These are phyloP conservation scores for Rubus idaeus DNA, from an alignment of 306 rosid genomes.

Conservation along the genomic window DNA sequence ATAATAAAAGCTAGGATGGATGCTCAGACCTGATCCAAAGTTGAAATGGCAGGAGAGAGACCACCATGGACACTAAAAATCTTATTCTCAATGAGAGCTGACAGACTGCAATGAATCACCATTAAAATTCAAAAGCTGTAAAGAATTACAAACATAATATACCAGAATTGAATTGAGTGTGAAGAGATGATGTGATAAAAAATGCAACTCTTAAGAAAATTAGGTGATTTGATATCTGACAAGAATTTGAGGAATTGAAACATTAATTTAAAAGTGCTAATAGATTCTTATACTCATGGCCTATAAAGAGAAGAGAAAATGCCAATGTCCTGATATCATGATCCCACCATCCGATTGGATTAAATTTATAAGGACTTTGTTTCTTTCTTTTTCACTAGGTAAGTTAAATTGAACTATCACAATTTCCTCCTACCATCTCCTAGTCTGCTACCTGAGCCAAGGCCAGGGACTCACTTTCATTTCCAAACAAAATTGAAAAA, in stretches of 20 bases:
- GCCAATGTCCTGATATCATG: not conserved
- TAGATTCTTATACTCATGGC: not conserved
- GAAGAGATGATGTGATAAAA: not conserved
- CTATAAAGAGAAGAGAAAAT: not conserved
- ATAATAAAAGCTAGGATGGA: conserved; percentile 3
- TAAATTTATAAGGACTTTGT: not conserved
- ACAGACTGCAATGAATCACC: conserved; percentile 56
- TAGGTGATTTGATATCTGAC: not conserved
- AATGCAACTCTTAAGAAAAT: not conserved
- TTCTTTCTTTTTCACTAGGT: not conserved
- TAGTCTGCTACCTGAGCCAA: conserved; percentile 2
- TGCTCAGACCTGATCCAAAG: conserved; percentile 83
- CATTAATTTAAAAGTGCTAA: not conserved
- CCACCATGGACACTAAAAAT: conserved; percentile 98
- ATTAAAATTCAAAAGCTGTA: conserved; percentile 25
- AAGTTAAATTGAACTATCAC: not conserved
- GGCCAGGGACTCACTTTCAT: not conserved
- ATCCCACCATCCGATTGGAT: not conserved
- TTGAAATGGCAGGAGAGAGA: conserved; percentile 93
- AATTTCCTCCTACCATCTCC: not conserved
- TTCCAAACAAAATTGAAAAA: not conserved
- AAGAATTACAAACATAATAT: conserved; percentile 8
- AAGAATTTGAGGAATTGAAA: not conserved
- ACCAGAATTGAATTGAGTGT: not conserved
- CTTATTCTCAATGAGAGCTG: conserved; percentile 92